phyloP scores from a whole-genome alignment of 2,329 filamentous ascomycete genomes.

The Pseudonectria buxi region DNA sequence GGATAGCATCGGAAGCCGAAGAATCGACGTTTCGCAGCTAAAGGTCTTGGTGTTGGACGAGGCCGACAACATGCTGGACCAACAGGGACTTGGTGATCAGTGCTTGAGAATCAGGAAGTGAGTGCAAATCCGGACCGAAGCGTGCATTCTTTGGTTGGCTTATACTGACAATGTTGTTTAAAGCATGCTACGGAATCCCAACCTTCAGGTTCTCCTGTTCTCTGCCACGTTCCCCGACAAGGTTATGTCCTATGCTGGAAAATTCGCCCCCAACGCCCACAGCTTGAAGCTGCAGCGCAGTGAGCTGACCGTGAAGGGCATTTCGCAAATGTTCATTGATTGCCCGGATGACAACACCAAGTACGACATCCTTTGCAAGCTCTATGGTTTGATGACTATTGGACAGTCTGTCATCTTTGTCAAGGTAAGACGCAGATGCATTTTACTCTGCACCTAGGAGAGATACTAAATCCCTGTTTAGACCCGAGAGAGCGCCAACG shows the following conservation, averaged over 20 bases:
- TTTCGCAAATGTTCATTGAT: conserved; percentile 97
- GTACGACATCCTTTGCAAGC: conserved; percentile 80
- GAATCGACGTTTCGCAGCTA: conserved; percentile 65
- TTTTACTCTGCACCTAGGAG: not conserved
- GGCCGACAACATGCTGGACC: conserved; percentile 97
- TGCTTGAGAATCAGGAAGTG: conserved; percentile 84
- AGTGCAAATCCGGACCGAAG: conserved; percentile 1
- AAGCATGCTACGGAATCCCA: conserved; percentile 61
- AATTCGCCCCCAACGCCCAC: conserved; percentile 81
- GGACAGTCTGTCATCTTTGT: conserved; percentile 98
- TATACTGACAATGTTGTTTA: conserved; percentile 23
- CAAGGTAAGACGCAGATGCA: conserved; percentile 49
- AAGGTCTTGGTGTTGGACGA: conserved; percentile 89
- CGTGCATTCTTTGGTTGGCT: not conserved
- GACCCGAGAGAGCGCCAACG: conserved; percentile 77
- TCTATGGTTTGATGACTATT: conserved; percentile 94
- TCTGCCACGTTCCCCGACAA: conserved; percentile 88
- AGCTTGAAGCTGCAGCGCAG: conserved; percentile 81
- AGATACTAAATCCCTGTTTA: conserved; percentile 28
- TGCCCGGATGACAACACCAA: conserved; percentile 77
- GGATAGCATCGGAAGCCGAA: conserved; percentile 72
- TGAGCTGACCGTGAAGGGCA: conserved; percentile 92
- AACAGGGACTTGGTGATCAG: conserved; percentile 91
- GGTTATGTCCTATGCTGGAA: conserved; percentile 75
- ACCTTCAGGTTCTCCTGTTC: conserved; percentile 86